Conservation (phyloP, 1,284 basidiomycete species). For the Cutaneotrichosporon spelunceum region DNA sequence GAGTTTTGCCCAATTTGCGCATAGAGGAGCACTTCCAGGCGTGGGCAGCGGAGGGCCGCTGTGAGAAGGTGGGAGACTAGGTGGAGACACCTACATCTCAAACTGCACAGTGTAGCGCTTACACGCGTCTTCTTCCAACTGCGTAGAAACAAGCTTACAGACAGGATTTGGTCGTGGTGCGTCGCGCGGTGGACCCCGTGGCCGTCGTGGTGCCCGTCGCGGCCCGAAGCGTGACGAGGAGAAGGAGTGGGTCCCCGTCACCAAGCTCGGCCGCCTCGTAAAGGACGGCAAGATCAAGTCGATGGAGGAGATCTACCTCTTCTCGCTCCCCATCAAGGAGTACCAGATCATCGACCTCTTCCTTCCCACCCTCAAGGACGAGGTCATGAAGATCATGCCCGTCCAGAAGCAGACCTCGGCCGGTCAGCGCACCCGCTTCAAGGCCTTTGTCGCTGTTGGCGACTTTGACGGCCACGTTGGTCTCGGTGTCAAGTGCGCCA, state of each 20-base stretch:
- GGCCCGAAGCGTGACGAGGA: constrained; percentile 98
- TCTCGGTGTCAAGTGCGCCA: constrained; percentile 99
- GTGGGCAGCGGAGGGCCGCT: too few species aligned
- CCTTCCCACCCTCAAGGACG: constrained; percentile 94
- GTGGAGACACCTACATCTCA: too few species aligned
- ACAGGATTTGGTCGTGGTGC: constrained; percentile 62
- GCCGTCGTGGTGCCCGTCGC: constrained; percentile 85
- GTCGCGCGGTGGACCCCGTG: constrained; percentile 72
- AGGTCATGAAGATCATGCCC: constrained; percentile 99
- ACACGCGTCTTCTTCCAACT: background rate
- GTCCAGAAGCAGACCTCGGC: constrained; percentile 99
- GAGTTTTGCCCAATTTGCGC: background rate
- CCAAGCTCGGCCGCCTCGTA: constrained; percentile 97
- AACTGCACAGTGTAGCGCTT: background rate
- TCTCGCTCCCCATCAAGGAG: constrained; percentile 98
- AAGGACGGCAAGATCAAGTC: constrained; percentile 99
- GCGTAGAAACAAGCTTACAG: background rate
- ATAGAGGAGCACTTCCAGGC: too few species aligned
- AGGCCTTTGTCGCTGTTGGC: constrained; percentile 99
- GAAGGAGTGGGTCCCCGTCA: constrained; percentile 99
- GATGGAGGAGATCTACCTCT: constrained; percentile 99
- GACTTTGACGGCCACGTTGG: constrained; percentile 97
- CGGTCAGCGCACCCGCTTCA: constrained; percentile 99
- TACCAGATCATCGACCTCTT: constrained; percentile 97
- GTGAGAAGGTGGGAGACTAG: too few species aligned